Evolutionary conservation across 768 basidiomycete species (phyloP), one percentile per base, ranked within the genome.

Genomic region (Tylopilus subfusipes): DNA sequence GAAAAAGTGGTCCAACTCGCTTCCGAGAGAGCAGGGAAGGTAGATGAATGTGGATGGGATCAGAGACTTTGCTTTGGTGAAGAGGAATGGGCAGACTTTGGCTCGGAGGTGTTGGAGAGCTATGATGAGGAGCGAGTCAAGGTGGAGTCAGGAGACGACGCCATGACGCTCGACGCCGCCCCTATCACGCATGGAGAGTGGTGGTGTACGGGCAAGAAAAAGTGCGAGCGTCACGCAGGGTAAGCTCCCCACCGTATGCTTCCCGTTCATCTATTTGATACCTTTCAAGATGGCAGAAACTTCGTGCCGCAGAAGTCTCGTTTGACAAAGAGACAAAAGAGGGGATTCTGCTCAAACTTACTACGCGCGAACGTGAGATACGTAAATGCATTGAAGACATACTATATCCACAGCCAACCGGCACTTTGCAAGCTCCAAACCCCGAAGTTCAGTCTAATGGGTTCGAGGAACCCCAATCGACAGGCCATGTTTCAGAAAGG

Each of bases 1-100:
- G 86, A 86, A 71, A 80, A 78, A 52, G 68, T 91, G 27, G 72
- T 89, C 16, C 78, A 82, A 53, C 76, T 89, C 40, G 89, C 88
- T 22, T 77, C 73, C n/a, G 81, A 81, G 42, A 78, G 88, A 34
- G 82, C 87, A 11, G 82, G 83, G 55, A 72, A 74, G n/a, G 66
- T 82, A 16, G 80, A 82, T 18, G 81, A 83, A 61, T 97, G 93
- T 70, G 93, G 94, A 5, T 94, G 93, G 85, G 93, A 97, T 68
- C 84, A 86, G 62, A 78, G 93, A 29, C 75, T 97, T 22, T 88
- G 88, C 55, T 85, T 86, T 65, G 86, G 86, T n/a, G 88, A 92
- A 44, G 83, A 85, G 53, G 88, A 90, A 66, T 91, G 83, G 76
- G 78, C 73, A 34, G 86, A 86, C 46, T 86, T 84, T 68, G 86